Base-by-base conservation (phyloP, 2,329 filamentous ascomycete species). In the Magnaporthiopsis rhizophila region DNA sequence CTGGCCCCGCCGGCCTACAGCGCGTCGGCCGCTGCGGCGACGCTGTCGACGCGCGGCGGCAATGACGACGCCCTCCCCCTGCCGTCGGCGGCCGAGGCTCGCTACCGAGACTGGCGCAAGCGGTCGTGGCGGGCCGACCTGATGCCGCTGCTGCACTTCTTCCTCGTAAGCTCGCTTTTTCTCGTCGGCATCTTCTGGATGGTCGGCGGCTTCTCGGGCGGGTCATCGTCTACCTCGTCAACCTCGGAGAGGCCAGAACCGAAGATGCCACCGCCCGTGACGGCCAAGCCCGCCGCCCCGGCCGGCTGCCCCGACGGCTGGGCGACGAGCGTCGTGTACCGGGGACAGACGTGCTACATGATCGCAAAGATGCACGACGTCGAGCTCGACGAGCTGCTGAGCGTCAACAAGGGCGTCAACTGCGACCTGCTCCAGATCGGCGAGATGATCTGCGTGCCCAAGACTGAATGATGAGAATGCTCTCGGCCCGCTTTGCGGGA, bases 71-170 rank as follows among this genome's bases (percentile, higher is more conserved):
- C 34, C 60, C 34, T 26, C 26, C 24, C 57, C 60, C 18, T 53
- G 45, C 45, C 45, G 45, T 53, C 45, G 38, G 36, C 36, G n/a
- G 45, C 60, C 34, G 45, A 38, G 60, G 38, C 60, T 2, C 60
- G 50, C 5, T 50, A 62, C 38, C 60, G 36, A 12, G 60, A 62
- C 34, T 45, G 26, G 24, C 34, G 38, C 36, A 38, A 21, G 60
- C 60, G 74, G 38, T 80, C 83, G 7, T 81, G 83, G 79, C 77
- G 83, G 36, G 77, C 78, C 45, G 80, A 83, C 65, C 74, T 83
- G 74, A 79, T 77, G 74, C 81, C 81, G n/a, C 74, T 86, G 67
- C 75, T 86, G 69, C 85, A 85, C 70, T 86, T 86, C 72, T 83
- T 82, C 64, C 72, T 86, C 66, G 71, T 86, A 50, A 76, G 84